Evolutionary conservation across 2,329 filamentous ascomycete species (phyloP).

Genomic region (Keithomyces neogunnii): DNA sequence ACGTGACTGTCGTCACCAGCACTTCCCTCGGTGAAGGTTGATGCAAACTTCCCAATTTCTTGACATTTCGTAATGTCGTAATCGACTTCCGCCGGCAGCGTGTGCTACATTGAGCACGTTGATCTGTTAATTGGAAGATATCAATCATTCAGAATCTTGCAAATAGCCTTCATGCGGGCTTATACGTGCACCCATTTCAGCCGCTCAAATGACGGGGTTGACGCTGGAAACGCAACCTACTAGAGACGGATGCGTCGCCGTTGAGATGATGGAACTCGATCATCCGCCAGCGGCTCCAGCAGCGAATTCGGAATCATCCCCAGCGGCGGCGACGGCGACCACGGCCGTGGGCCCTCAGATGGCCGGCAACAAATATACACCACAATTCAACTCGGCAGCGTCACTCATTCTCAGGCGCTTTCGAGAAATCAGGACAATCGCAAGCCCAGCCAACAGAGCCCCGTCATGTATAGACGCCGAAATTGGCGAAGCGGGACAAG

Average conservation of each 20-base stretch:
- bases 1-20: neutral
- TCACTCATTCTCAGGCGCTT: slow-evolving; percentile 5
- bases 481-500: neutral
- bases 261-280: neutral
- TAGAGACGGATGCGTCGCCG: neutral
- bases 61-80: too few relatives aligned
- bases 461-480: neutral
- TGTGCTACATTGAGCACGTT: too few relatives aligned
- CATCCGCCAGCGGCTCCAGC: neutral
- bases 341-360: neutral
- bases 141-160: too few relatives aligned
- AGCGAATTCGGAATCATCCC: neutral
- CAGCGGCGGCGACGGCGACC: neutral
- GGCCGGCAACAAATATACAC: neutral
- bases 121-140: neutral
- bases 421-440: neutral
- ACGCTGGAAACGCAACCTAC: neutral
- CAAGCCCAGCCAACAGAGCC: neutral
- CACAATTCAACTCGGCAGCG: slow-evolving; percentile 5
- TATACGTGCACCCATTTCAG: too few relatives aligned
- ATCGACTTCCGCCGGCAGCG: too few relatives aligned
- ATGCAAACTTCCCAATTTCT: neutral
- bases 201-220: neutral
- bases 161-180: neutral
- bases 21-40: neutral